Conservation (phyloP, 2,329 filamentous ascomycete genomes). For the Ambrosiella cleistominuta region DNA sequence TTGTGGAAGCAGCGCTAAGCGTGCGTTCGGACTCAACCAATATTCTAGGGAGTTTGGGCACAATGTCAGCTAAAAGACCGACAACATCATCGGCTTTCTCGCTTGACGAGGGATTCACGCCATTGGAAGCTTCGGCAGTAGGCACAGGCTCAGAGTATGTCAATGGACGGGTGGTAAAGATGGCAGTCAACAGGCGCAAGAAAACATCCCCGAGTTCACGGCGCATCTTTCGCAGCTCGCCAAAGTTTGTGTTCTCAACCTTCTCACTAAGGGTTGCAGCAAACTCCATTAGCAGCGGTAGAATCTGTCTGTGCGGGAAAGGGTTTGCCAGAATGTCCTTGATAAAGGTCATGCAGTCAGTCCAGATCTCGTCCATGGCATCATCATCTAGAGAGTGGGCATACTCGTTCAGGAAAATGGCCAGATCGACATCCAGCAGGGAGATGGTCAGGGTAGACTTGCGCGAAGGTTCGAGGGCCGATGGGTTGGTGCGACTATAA, state of each 20-base stretch:
- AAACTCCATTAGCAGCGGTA: slow-evolving; percentile 75
- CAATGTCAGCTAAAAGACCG: slow-evolving; percentile 58
- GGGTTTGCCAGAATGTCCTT: slow-evolving; percentile 83
- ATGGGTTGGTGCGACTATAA: slow-evolving; percentile 81
- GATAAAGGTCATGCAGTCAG: slow-evolving; percentile 79
- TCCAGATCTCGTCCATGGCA: slow-evolving; percentile 96
- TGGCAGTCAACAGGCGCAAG: slow-evolving; percentile 70
- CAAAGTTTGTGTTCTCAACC: slow-evolving; percentile 94
- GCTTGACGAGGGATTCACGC: slow-evolving; percentile 19
- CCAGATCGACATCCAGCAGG: slow-evolving; percentile 65
- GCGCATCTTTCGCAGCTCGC: slow-evolving; percentile 82
- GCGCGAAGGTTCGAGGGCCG: slow-evolving; percentile 56
- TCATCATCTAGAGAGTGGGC: slow-evolving; percentile 83
- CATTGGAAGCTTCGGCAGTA: slow-evolving; percentile 20
- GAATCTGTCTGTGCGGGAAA: slow-evolving; percentile 79
- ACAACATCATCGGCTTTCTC: slow-evolving; percentile 58
- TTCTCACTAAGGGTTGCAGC: slow-evolving; percentile 82
- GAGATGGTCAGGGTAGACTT: slow-evolving; percentile 81
- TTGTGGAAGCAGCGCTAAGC: slow-evolving; percentile 55
- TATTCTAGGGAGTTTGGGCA: slow-evolving; percentile 66
- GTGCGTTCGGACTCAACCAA: slow-evolving; percentile 76
- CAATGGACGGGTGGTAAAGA: slow-evolving; percentile 76
- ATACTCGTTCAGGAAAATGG: slow-evolving; percentile 81
- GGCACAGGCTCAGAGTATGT: slow-evolving; percentile 44
- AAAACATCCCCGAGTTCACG: slow-evolving; percentile 86